Percentiles rank a stretch among this genome's conserved stretches.
These are phyloP conservation scores for Aspergillus cejpii DNA, from an alignment of 2,329 filamentous ascomycete species.

Conservation along the genomic window DNA sequence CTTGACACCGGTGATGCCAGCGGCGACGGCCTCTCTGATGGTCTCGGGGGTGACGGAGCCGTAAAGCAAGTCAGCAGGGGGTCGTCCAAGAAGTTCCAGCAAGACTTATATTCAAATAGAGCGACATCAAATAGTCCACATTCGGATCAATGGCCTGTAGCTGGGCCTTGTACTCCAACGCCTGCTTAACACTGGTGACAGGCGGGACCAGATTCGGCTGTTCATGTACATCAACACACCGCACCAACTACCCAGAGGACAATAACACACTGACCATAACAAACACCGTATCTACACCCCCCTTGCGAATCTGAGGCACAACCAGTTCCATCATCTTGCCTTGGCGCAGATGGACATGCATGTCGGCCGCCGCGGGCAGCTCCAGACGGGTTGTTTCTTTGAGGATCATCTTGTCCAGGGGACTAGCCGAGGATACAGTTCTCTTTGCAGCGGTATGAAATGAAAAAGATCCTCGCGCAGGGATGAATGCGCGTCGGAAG, in stretches of 20 bases:
- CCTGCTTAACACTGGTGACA: slow-evolving; percentile 55
- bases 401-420: neutral
- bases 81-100: neutral
- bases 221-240: slow-evolving; percentile 17
- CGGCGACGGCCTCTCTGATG: slow-evolving; percentile 64
- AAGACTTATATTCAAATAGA: slow-evolving; percentile 43
- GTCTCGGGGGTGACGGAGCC: slow-evolving; percentile 59
- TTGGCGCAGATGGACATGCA: slow-evolving; percentile 66
- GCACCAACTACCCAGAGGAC: neutral
- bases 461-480: neutral
- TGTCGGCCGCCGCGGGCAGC: slow-evolving; percentile 60
- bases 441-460: neutral
- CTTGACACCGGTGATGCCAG: slow-evolving; percentile 63
- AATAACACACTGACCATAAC: slow-evolving; percentile 41
- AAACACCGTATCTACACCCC: slow-evolving; percentile 59
- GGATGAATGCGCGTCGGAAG: neutral
- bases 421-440: neutral
- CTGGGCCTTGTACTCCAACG: slow-evolving; percentile 58
- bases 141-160: slow-evolving; percentile 55
- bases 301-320: slow-evolving; percentile 50
- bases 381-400: slow-evolving; percentile 19
- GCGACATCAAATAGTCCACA: slow-evolving; percentile 66
- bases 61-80: slow-evolving; percentile 40
- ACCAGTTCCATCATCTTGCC: slow-evolving; percentile 56
- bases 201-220: slow-evolving; percentile 61